These are phyloP conservation scores for Sclerotinia spermophila DNA, from an alignment of 2,329 filamentous ascomycete genomes.

Conservation along the genomic window DNA sequence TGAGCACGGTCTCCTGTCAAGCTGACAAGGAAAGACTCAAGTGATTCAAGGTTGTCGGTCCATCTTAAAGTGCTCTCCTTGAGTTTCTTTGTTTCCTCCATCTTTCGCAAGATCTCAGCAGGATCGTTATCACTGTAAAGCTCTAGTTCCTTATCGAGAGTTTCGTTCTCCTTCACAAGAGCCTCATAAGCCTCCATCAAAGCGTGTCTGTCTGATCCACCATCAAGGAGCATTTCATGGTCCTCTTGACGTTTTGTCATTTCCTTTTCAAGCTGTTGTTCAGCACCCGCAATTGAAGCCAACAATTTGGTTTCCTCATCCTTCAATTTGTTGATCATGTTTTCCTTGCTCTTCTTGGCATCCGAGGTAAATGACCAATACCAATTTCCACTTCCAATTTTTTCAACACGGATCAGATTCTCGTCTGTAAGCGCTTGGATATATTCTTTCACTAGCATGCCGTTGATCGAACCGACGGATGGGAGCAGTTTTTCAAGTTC, in stretches of 20 bases:
- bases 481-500: conserved; percentile 64
- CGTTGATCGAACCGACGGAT: conserved; percentile 58
- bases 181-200: conserved; percentile 32
- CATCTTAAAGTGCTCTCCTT: conserved; percentile 33
- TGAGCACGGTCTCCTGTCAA: conserved; percentile 38
- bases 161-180: conserved; percentile 32
- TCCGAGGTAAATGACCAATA: conserved; percentile 66
- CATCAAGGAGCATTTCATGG: conserved; percentile 35
- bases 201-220: conserved; percentile 30
- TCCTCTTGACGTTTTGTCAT: conserved; percentile 36
- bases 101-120: conserved; percentile 31
- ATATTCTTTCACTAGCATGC: conserved; percentile 66
- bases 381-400: conserved; percentile 69
- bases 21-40: conserved; percentile 32
- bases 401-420: conserved; percentile 59
- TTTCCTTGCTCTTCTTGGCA: conserved; percentile 45
- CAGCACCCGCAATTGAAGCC: conserved; percentile 36
- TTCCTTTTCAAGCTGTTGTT: conserved; percentile 39
- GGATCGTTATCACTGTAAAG: conserved; percentile 36
- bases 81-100: conserved; percentile 32
- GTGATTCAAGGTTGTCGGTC: conserved; percentile 36
- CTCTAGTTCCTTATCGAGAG: conserved; percentile 35
- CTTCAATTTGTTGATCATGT: conserved; percentile 39
- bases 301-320: conserved; percentile 37
- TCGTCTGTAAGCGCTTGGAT: conserved; percentile 60